Conservation (phyloP, 2,329 filamentous ascomycete genomes). For the Rhexocercosporidium sp. region DNA sequence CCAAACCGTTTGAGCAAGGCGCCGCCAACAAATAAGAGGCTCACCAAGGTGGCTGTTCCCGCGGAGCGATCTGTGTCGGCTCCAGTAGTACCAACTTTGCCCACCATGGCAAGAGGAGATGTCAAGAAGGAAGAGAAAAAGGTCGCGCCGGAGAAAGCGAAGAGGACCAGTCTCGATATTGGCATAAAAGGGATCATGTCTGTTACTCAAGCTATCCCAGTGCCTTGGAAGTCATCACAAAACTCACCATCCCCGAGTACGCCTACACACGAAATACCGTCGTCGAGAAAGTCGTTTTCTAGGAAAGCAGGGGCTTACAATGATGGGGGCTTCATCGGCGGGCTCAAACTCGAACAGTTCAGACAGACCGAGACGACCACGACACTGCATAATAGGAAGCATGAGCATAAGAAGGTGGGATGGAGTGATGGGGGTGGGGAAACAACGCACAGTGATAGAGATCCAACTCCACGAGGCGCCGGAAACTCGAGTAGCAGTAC, state of each 20-base stretch:
- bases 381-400: conserved; percentile 26
- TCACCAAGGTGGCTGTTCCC: conserved; percentile 22
- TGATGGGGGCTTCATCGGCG: conserved; percentile 39
- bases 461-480: neutral
- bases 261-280: conserved; percentile 17
- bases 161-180: conserved; percentile 34
- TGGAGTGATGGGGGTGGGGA: neutral
- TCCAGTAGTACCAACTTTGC: conserved; percentile 18
- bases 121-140: conserved; percentile 15
- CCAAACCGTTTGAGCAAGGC: conserved; percentile 41
- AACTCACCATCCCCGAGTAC: conserved; percentile 8
- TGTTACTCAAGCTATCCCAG: conserved; percentile 24
- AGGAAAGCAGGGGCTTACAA: conserved; percentile 5
- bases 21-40: conserved; percentile 33
- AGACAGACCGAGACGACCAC: conserved; percentile 34
- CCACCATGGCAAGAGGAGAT: conserved; percentile 3
- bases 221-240: conserved; percentile 26
- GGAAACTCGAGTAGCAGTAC: conserved; percentile 7
- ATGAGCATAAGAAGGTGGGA: conserved; percentile 20
- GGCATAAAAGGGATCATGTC: conserved; percentile 31
- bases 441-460: conserved; percentile 6
- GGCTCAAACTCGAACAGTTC: conserved; percentile 35
- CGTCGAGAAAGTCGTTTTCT: conserved; percentile 13
- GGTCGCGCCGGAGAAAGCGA: conserved; percentile 16
- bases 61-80: conserved; percentile 28